These are phyloP conservation scores for Phyllosticta citribraziliensis DNA, from an alignment of 2,329 filamentous ascomycete species.

Conservation along the genomic window DNA sequence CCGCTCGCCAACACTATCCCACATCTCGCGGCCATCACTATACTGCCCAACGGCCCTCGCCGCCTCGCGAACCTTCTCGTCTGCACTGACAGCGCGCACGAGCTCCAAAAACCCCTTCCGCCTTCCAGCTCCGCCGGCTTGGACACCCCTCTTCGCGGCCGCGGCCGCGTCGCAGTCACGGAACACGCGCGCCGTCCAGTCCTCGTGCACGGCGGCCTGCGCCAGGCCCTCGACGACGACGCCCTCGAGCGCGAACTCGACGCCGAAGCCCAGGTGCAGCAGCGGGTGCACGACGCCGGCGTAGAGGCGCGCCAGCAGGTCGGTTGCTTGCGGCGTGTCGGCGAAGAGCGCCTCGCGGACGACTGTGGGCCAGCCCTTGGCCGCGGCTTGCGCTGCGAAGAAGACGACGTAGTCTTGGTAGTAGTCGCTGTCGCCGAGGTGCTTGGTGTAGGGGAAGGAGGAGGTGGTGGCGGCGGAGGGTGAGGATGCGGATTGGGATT, in stretches of 20 bases:
- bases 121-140: slow-evolving; percentile 19
- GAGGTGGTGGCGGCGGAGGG: no score
- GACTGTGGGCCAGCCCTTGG: slow-evolving; percentile 50
- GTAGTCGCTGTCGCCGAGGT: slow-evolving; percentile 52
- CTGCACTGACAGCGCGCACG: slow-evolving; percentile 47
- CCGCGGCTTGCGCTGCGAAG: slow-evolving; percentile 64
- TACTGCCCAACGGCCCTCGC: slow-evolving; percentile 46
- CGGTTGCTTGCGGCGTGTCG: slow-evolving; percentile 53
- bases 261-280: slow-evolving; percentile 75
- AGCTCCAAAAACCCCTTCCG: slow-evolving; percentile 45
- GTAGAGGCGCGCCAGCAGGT: slow-evolving; percentile 60
- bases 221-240: slow-evolving; percentile 73
- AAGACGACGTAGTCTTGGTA: slow-evolving; percentile 70
- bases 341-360: slow-evolving; percentile 61
- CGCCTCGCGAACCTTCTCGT: slow-evolving; percentile 48
- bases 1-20: slow-evolving; percentile 49
- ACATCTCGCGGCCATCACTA: slow-evolving; percentile 58
- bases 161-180: slow-evolving; percentile 48
- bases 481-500: not conserved
- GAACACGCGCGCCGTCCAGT: slow-evolving; percentile 42
- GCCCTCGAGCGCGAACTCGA: slow-evolving; percentile 74
- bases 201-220: slow-evolving; percentile 60
- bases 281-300: slow-evolving; percentile 66
- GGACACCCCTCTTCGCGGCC: slow-evolving; percentile 26
- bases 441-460: slow-evolving; percentile 42